phyloP scores from a whole-genome alignment of 2,329 filamentous ascomycete genomes.

The Diaporthe sp. region DNA sequence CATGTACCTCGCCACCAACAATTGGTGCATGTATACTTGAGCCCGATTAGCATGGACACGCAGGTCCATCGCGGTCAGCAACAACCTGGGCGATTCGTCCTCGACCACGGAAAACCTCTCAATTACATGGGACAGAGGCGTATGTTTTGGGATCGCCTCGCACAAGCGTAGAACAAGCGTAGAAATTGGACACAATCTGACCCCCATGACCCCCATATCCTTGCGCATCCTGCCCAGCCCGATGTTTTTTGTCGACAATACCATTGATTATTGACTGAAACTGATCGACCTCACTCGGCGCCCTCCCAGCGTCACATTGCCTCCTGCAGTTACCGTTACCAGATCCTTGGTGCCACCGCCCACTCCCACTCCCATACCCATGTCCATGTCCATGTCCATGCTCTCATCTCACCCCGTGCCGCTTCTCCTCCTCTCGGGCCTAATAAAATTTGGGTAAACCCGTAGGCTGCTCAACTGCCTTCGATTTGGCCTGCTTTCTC shows the following conservation, averaged over 20 bases:
- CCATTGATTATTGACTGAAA: not conserved
- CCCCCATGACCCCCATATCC: not conserved
- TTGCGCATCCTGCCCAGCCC: not conserved
- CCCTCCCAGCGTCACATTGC: constrained; percentile 13
- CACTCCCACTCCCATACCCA: not conserved
- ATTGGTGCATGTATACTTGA: not conserved
- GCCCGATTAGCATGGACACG: not conserved
- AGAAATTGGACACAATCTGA: not conserved
- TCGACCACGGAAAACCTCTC: not conserved
- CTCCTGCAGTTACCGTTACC: constrained; percentile 25
- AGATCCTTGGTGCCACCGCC: constrained; percentile 26
- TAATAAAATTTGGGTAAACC: constrained; percentile 19
- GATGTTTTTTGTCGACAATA: not conserved
- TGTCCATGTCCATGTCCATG: constrained; percentile 23
- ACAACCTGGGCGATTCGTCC: not conserved
- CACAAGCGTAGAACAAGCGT: not conserved
- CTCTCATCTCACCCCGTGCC: constrained; percentile 5
- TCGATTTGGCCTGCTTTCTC: not conserved
- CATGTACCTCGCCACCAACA: not conserved
- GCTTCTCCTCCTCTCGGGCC: constrained; percentile 10
- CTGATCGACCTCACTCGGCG: not conserved
- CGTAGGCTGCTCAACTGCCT: not conserved
- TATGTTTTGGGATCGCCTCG: not conserved
- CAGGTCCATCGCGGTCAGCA: not conserved
- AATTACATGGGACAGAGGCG: not conserved